Conservation (phyloP, 1,284 basidiomycete genomes). For the Trichosporon faecale region DNA sequence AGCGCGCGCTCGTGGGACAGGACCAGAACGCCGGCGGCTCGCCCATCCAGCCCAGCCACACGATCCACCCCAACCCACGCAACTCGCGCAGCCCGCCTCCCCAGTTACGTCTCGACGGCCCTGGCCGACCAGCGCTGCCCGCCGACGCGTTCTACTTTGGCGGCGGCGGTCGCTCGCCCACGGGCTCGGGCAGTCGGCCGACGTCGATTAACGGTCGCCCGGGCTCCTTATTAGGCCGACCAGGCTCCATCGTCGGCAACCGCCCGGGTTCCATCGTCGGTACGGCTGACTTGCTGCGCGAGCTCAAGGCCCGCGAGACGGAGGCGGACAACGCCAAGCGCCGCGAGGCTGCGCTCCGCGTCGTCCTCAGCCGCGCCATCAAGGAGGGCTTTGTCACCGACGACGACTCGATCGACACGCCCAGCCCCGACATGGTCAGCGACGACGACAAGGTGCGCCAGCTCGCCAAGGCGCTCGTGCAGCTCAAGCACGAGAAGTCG, state of each 20-base stretch:
- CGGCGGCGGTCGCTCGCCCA: conserved; percentile 59
- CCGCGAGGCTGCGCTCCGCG: conserved; percentile 82
- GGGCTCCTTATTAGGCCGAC: conserved; percentile 18
- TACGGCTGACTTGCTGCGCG: conserved; percentile 68
- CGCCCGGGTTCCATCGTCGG: conserved; percentile 55
- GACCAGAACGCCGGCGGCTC: conserved; percentile 31
- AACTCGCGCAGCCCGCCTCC: conserved; percentile 43
- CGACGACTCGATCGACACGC: conserved; percentile 49
- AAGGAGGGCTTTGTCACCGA: conserved; percentile 76
- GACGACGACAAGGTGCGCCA: conserved; percentile 48
- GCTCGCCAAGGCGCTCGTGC: conserved; percentile 66
- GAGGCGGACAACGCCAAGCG: conserved; percentile 75
- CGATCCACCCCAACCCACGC: conserved; percentile 27
- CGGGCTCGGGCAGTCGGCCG: conserved; percentile 36
- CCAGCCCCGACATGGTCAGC: conserved; percentile 10
- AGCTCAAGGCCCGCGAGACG: conserved; percentile 72
- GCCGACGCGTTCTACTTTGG: conserved; percentile 63
- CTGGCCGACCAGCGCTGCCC: conserved; percentile 41
- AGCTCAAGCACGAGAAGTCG: conserved; percentile 65
- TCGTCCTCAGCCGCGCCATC: conserved; percentile 71
- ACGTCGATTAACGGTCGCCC: conserved; percentile 21
- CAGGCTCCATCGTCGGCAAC: conserved; percentile 38
- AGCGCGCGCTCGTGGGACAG: conserved; percentile 26
- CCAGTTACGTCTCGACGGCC: conserved; percentile 36
- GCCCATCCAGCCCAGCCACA: conserved; percentile 19